Evolutionary conservation across 257 asterid genomes (phyloP).

Genomic region (Jaltomata sinuosa): DNA sequence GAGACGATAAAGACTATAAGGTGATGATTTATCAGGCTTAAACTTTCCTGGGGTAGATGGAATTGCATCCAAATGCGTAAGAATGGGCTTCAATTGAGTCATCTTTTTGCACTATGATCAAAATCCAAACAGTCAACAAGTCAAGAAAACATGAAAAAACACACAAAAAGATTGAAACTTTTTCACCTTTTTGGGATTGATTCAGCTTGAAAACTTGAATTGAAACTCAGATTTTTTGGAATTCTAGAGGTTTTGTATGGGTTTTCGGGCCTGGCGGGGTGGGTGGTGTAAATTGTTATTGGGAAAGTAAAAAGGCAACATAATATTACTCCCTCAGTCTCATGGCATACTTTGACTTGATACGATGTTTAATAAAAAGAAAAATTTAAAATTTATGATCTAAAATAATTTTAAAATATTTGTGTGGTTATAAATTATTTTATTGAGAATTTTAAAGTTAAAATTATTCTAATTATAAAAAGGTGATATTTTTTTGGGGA

Average conservation of each 20-base stretch:
- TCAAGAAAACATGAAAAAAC: not conserved
- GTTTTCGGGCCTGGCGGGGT: not conserved
- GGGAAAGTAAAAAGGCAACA: not conserved
- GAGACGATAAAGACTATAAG: slow-evolving; percentile 48
- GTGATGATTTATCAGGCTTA: slow-evolving; percentile 38
- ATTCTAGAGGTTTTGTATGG: not conserved
- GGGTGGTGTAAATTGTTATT: not conserved
- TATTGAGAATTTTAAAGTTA: no score
- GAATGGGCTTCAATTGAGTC: slow-evolving; percentile 59
- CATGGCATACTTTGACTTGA: not conserved
- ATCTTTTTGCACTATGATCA: slow-evolving; percentile 7
- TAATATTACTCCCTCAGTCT: not conserved
- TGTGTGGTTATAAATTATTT: no score
- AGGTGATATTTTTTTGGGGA: no score
- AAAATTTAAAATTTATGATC: no score
- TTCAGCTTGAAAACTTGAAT: not conserved
- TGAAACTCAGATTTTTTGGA: not conserved
- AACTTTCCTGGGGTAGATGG: slow-evolving; percentile 59
- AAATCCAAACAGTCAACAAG: not conserved
- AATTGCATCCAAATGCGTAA: slow-evolving; percentile 53
- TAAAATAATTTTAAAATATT: no score
- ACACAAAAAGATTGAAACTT: not conserved
- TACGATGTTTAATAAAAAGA: not conserved
- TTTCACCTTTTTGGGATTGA: not conserved
- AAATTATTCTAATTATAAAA: no score